Evolutionary conservation across 2,329 filamentous ascomycete genomes (phyloP).

Genomic region (Fusarium xyrophilum): DNA sequence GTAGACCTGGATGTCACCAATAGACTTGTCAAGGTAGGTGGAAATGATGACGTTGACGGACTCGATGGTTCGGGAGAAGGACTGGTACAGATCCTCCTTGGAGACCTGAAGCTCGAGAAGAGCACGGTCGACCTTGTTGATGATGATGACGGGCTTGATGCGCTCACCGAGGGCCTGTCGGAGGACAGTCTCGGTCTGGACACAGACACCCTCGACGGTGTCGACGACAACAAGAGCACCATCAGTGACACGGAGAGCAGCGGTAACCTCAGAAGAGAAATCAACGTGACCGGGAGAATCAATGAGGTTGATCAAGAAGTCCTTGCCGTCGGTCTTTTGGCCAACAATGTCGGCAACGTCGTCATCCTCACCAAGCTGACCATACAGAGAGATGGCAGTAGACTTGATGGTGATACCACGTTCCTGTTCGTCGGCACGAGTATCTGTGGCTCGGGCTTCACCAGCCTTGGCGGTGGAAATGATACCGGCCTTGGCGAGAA

Average conservation of each 20-base stretch:
- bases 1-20: conserved; percentile 99
- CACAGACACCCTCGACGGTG: conserved; percentile 99
- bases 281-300: conserved; percentile 99
- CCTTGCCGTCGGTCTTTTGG: conserved; percentile 86
- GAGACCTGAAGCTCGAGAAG: conserved; percentile 97
- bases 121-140: conserved; percentile 99
- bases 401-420: conserved; percentile 99
- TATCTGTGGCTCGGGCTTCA: conserved; percentile 95
- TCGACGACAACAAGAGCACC: conserved; percentile 99
- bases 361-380: conserved; percentile 77
- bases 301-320: conserved; percentile 99
- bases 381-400: conserved; percentile 98
- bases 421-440: conserved; percentile 96
- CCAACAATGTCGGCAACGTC: conserved; percentile 94
- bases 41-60: conserved; percentile 99
- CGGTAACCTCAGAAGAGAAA: conserved; percentile 99
- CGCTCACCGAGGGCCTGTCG: conserved; percentile 99
- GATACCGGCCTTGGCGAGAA: conserved; percentile 99
- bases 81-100: conserved; percentile 99
- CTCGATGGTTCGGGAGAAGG: conserved; percentile 99
- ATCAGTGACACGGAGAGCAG: conserved; percentile 99
- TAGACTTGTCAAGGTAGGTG: conserved; percentile 95
- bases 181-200: conserved; percentile 99
- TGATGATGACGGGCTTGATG: conserved; percentile 99
- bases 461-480: conserved; percentile 98